Conservation (phyloP, 805 yeast species). For the Metschnikowia arizonensis region DNA sequence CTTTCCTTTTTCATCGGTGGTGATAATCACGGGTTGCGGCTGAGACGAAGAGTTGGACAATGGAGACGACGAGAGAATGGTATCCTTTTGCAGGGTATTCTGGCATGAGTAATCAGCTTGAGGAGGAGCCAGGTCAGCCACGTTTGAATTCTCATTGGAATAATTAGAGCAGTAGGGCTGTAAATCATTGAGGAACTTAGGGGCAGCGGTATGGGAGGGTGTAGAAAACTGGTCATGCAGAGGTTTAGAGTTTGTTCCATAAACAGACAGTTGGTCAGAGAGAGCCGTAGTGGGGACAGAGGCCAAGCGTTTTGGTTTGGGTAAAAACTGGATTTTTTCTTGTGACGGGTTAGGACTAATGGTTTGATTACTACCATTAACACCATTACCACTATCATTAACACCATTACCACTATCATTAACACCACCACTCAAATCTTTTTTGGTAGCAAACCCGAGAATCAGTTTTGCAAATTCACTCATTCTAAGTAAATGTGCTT, state of each 20-base stretch:
- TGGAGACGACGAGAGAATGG: constrained; percentile 9
- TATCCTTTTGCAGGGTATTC: background rate
- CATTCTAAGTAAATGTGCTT: constrained; percentile 22
- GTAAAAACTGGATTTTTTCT: constrained; percentile 22
- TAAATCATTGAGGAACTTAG: constrained; percentile 15
- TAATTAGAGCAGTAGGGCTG: constrained; percentile 20
- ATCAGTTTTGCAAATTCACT: constrained; percentile 45
- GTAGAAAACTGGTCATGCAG: background rate
- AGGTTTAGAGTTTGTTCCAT: constrained; percentile 53
- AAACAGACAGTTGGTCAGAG: constrained; percentile 56
- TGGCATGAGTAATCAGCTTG: background rate
- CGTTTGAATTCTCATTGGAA: constrained; percentile 1
- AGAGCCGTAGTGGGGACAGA: constrained; percentile 67
- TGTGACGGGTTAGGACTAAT: no score
- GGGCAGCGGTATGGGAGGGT: background rate
- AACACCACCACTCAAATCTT: constrained; percentile 16
- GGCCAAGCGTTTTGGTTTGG: constrained; percentile 39
- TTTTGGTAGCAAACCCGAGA: constrained; percentile 38
- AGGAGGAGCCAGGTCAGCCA: background rate
- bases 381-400: background rate
- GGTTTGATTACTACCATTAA: background rate
- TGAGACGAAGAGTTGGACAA: constrained; percentile 12
- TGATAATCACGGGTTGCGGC: constrained; percentile 30
- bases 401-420: background rate
- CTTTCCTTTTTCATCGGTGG: constrained; percentile 41